Evolutionary conservation across 352 stramenopile genomes (phyloP).

Genomic region (Globisporangium barbulae): DNA sequence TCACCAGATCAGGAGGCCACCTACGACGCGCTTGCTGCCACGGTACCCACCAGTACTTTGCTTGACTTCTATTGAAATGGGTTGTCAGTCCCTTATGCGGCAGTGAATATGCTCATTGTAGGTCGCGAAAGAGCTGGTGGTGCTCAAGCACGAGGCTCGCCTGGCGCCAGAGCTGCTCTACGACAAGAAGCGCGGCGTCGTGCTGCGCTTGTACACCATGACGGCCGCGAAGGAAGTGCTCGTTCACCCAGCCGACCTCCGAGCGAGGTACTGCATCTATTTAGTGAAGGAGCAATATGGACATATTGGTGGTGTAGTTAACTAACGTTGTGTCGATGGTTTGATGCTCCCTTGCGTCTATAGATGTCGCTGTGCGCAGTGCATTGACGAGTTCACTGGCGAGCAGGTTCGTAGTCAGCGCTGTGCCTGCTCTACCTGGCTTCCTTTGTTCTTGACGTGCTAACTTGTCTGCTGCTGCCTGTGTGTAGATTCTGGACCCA

Average conservation of each 20-base stretch:
- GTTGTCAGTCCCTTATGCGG: neutral
- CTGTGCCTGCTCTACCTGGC: no score
- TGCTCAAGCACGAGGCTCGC: constrained; percentile 68
- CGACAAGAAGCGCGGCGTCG: constrained; percentile 75
- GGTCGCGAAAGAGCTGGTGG: constrained; percentile 76
- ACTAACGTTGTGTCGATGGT: neutral
- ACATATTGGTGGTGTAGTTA: neutral
- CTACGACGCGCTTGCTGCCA: constrained; percentile 67
- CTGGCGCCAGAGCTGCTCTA: constrained; percentile 75
- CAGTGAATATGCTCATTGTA: constrained; percentile 10
- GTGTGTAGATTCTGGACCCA: constrained; percentile 62
- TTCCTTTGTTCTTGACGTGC: neutral
- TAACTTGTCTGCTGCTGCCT: neutral
- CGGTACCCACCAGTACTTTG: constrained; percentile 23
- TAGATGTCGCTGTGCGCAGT: constrained; percentile 82
- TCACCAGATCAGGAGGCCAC: constrained; percentile 60
- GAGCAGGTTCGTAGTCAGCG: constrained; percentile 42
- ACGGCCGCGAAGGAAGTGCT: constrained; percentile 72
- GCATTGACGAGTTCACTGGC: constrained; percentile 86
- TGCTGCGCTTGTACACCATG: constrained; percentile 72
- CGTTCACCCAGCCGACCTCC: constrained; percentile 69
- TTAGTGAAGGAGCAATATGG: no score
- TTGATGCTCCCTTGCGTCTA: neutral
- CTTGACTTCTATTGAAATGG: neutral
- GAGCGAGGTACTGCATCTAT: constrained; percentile 37